A percentile compares a stretch with the other conserved stretches of the same genome.
phyloP scores from a whole-genome alignment of 139 green algal genomes.

The Tetraselmis striata region DNA sequence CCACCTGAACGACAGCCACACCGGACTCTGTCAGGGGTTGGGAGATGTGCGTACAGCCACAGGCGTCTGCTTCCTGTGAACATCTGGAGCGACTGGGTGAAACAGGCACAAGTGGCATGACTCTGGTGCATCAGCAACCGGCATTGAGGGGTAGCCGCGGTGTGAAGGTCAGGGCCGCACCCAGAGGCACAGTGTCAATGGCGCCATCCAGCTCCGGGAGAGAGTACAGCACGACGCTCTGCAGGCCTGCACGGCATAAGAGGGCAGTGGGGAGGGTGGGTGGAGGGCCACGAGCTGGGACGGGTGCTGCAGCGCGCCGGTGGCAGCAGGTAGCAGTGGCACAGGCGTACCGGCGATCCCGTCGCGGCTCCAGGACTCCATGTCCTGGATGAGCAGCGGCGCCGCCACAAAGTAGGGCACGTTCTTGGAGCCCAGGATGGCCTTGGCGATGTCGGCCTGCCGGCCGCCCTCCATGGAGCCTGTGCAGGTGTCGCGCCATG shows the following conservation, averaged over 20 bases:
- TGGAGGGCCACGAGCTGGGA: too few species aligned
- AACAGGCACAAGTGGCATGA: too few species aligned
- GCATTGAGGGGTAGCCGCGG: too few species aligned
- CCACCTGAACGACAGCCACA: too few species aligned
- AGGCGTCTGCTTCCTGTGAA: too few species aligned
- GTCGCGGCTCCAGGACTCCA: conserved; percentile 67
- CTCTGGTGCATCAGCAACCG: too few species aligned
- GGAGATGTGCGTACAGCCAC: too few species aligned
- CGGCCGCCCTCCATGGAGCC: conserved; percentile 88
- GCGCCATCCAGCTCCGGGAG: conserved; percentile 95
- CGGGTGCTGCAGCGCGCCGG: too few species aligned
- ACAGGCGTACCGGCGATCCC: conserved; percentile 34
- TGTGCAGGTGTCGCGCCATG: too few species aligned
- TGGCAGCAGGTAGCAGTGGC: neutral
- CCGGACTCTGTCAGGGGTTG: neutral
- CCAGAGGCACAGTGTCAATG: conserved; percentile 81
- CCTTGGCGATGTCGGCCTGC: conserved; percentile 75
- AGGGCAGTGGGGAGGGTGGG: too few species aligned
- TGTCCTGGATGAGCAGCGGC: conserved; percentile 92
- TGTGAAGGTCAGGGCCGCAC: neutral
- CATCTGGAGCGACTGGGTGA: too few species aligned
- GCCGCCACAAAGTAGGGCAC: conserved; percentile 92
- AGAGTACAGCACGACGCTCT: conserved; percentile 92
- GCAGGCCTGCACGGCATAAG: conserved; percentile 58
- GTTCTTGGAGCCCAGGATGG: conserved; percentile 87